phyloP scores from a whole-genome alignment of 305 asterid species.

The Fraxinus xanthoxyloides region DNA sequence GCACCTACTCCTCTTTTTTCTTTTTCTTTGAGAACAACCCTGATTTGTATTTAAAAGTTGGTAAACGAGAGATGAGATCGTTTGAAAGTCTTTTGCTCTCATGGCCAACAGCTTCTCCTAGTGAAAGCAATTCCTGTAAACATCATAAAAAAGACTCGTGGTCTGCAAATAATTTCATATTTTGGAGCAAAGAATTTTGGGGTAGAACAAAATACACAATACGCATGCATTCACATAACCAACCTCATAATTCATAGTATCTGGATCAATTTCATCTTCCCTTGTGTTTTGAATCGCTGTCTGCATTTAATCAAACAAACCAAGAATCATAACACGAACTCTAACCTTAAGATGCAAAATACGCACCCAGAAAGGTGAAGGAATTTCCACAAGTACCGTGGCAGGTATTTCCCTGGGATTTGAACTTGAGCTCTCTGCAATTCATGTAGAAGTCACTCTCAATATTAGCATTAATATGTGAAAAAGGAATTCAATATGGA shows the following conservation, averaged over 20 bases:
- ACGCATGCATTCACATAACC: constrained; percentile 15
- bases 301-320: constrained; percentile 34
- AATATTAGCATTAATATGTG: not conserved
- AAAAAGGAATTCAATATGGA: not conserved
- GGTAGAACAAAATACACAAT: not conserved
- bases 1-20: constrained; percentile 62
- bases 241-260: constrained; percentile 84
- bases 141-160: not conserved
- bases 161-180: not conserved
- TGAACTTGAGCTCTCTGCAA: constrained; percentile 46
- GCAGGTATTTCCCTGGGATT: constrained; percentile 35
- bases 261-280: constrained; percentile 72
- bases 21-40: constrained; percentile 69
- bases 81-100: constrained; percentile 73
- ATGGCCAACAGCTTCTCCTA: constrained; percentile 75
- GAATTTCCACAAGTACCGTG: constrained; percentile 42
- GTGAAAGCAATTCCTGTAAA: constrained; percentile 64
- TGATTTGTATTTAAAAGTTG: constrained; percentile 63
- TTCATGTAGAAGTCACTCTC: constrained; percentile 20
- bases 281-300: constrained; percentile 33
- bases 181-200: constrained; percentile 6
- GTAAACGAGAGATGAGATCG: constrained; percentile 65
- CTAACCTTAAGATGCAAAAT: constrained; percentile 8
- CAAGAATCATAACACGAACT: not conserved
- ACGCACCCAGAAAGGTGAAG: constrained; percentile 13